phyloP scores from a whole-genome alignment of 1,284 basidiomycete genomes.

The Ustilago crameri region DNA sequence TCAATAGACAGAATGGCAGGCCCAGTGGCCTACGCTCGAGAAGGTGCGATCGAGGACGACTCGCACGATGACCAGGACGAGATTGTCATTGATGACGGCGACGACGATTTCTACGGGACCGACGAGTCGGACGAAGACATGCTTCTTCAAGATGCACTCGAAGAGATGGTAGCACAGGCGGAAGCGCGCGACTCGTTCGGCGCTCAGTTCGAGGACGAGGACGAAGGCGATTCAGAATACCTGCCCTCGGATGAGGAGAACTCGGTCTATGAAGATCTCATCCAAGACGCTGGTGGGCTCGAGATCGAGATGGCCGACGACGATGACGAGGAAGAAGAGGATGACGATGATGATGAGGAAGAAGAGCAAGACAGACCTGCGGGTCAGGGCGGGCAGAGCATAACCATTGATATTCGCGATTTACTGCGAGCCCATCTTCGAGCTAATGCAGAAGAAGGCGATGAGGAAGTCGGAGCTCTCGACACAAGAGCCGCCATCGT shows the following conservation, averaged over 20 bases:
- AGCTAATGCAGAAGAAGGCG: constrained; percentile 10
- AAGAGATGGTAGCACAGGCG: constrained; percentile 42
- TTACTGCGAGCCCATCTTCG: constrained; percentile 42
- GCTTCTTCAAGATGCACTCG: constrained; percentile 40
- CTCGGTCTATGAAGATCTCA: constrained; percentile 29
- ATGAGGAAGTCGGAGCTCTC: constrained; percentile 16
- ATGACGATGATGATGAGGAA: constrained; percentile 25
- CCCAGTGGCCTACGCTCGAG: constrained; percentile 10
- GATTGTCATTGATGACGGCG: constrained; percentile 24
- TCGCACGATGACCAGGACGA: constrained; percentile 19
- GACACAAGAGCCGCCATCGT: constrained; percentile 32
- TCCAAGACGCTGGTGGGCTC: constrained; percentile 32
- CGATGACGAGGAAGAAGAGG: constrained; percentile 28
- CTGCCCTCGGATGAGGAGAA: constrained; percentile 30
- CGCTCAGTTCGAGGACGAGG: constrained; percentile 36
- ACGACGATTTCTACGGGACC: constrained; percentile 28
- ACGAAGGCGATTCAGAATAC: constrained; percentile 39
- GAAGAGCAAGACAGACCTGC: constrained; percentile 13
- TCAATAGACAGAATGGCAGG: constrained; percentile 7
- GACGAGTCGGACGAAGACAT: constrained; percentile 49
- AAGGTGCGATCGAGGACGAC: constrained; percentile 37
- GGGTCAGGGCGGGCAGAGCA: constrained; percentile 27
- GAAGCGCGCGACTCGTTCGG: constrained; percentile 32
- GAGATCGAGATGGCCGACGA: constrained; percentile 44
- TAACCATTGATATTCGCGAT: constrained; percentile 49